Conservation (phyloP, 1,284 basidiomycete species). For the Sporisorium iseilematis-ciliati region DNA sequence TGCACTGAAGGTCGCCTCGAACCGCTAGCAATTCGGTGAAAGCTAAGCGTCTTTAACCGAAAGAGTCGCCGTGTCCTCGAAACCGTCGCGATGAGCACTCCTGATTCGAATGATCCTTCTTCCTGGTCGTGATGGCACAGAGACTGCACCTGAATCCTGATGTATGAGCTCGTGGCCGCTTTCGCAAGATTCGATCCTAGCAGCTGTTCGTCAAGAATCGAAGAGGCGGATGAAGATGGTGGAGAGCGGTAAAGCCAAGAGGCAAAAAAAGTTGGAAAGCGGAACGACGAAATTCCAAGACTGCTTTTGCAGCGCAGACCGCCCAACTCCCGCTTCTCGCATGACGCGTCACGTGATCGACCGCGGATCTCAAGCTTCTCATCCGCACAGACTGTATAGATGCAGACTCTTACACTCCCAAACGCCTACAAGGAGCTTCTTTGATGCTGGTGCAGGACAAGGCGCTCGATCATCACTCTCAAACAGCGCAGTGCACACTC, state of each 20-base stretch:
- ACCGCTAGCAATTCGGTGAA: background rate
- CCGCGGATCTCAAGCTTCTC: too few species aligned
- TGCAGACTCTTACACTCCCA: background rate
- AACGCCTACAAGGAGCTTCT: background rate
- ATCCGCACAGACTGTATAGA: background rate
- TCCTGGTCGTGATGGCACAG: background rate
- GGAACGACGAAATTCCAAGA: too few species aligned
- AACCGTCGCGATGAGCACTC: conserved; percentile 1
- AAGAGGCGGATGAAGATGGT: conserved; percentile 2
- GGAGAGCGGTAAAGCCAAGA: conserved; percentile 3
- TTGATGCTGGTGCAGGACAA: too few species aligned
- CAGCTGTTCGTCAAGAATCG: background rate
- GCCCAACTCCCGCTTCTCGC: background rate
- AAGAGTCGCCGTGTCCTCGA: background rate
- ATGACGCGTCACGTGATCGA: conserved; percentile 6
- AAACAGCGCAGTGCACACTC: too few species aligned
- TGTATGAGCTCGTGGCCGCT: too few species aligned
- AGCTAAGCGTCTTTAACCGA: background rate
- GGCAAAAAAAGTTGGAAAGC: conserved; percentile 2
- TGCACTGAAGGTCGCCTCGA: background rate
- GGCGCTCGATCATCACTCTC: too few species aligned
- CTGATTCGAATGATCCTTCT: background rate
- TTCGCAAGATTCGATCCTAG: too few species aligned
- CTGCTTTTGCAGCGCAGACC: background rate
- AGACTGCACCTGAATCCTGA: too few species aligned